Conservation (phyloP, 1,139 yeast genomes). For the Saccharomyces hybrid region DNA sequence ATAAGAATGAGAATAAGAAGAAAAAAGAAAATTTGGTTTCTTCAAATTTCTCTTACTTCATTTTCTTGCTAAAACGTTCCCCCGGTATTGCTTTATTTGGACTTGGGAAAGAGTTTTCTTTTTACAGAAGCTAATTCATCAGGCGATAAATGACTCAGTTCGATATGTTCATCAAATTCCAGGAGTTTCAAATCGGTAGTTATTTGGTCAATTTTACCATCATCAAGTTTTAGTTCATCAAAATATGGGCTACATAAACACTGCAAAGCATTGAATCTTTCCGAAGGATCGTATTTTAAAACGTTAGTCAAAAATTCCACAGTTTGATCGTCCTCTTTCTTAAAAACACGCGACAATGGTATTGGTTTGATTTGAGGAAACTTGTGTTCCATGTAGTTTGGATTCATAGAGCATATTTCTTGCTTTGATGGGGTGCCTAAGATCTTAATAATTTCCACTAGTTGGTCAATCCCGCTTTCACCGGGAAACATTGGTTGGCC, state of each 20-base stretch:
- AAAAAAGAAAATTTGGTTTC: not conserved
- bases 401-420: conserved; percentile 91
- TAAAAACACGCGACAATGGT: conserved; percentile 76
- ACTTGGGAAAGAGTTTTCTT: not conserved
- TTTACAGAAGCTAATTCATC: conserved; percentile 17
- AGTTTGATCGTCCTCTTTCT: conserved; percentile 37
- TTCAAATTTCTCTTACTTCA: not conserved
- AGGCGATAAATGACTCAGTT: conserved; percentile 22
- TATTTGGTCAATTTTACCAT: conserved; percentile 20
- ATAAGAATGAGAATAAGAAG: not conserved
- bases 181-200: conserved; percentile 79
- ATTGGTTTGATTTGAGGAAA: conserved; percentile 95
- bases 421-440: conserved; percentile 92
- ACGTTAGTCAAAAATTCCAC: conserved; percentile 27
- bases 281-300: conserved; percentile 30
- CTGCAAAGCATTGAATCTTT: conserved; percentile 30
- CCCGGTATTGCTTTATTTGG: not conserved
- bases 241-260: conserved; percentile 29
- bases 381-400: conserved; percentile 93
- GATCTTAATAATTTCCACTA: conserved; percentile 92
- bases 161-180: conserved; percentile 40
- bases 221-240: conserved; percentile 26
- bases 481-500: conserved; percentile 98
- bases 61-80: not conserved
- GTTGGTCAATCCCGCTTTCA: conserved; percentile 92